Percentiles rank a stretch among this genome's conserved stretches.
Conservation (phyloP, 2,329 filamentous ascomycete species). For the Phoma sp. region DNA sequence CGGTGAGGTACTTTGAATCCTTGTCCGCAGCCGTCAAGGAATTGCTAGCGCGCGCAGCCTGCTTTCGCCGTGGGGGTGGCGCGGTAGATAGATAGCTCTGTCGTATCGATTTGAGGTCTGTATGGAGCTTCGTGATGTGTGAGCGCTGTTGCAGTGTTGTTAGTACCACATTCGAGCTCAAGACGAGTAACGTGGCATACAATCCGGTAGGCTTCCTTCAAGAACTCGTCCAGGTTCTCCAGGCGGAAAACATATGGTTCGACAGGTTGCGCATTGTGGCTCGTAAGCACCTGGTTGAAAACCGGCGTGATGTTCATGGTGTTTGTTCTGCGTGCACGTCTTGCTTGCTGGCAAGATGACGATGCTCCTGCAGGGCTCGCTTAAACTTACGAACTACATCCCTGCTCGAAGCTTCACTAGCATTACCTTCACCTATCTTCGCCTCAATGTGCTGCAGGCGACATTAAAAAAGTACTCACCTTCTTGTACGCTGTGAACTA, state of each 20-base stretch:
- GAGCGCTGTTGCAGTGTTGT: conserved; percentile 66
- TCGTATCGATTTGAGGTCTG: conserved; percentile 81
- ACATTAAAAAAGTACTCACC: too few relatives aligned
- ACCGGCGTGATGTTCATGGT: conserved; percentile 67
- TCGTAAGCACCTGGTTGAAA: conserved; percentile 72
- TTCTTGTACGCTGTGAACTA: too few relatives aligned
- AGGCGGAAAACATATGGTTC: conserved; percentile 51
- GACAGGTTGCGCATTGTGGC: conserved; percentile 61
- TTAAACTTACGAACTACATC: conserved; percentile 13
- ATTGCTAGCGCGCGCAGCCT: conserved; percentile 50
- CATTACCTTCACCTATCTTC: background rate
- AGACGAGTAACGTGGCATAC: conserved; percentile 58
- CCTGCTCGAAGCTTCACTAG: conserved; percentile 15
- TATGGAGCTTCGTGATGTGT: conserved; percentile 80
- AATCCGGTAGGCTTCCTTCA: conserved; percentile 93
- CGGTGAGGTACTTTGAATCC: conserved; percentile 68
- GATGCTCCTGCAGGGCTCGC: conserved; percentile 35
- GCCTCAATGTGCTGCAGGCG: too few relatives aligned
- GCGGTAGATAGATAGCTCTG: conserved; percentile 89
- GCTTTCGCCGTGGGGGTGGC: conserved; percentile 61
- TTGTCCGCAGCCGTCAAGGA: conserved; percentile 48
- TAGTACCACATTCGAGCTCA: conserved; percentile 23
- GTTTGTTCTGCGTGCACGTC: conserved; percentile 18
- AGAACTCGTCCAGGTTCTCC: conserved; percentile 74
- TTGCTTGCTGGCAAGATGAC: conserved; percentile 28